Evolutionary conservation across 257 asterid species (phyloP).

Genomic region (Primulina tabacum): DNA sequence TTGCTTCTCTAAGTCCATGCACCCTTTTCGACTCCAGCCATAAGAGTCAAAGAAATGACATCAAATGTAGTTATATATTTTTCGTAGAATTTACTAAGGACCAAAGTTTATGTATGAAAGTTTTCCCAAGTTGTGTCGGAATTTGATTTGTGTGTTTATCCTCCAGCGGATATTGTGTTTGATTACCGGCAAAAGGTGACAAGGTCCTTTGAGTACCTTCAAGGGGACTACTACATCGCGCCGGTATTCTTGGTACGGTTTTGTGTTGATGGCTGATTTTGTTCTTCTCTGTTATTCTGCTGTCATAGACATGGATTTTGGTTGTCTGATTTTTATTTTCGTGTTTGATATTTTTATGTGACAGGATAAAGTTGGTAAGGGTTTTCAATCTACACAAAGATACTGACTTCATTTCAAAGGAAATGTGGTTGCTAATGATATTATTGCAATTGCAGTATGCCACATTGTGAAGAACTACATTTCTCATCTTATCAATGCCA

Average conservation of each 20-base stretch:
- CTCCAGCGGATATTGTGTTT: slow-evolving; percentile 90
- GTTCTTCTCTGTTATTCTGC: background rate
- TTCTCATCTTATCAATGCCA: slow-evolving; percentile 56
- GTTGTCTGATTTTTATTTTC: background rate
- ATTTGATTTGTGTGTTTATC: slow-evolving; percentile 20
- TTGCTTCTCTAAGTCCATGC: background rate
- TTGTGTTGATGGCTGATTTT: slow-evolving; percentile 6
- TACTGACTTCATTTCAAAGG: slow-evolving; percentile 16
- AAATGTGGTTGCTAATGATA: slow-evolving; percentile 10
- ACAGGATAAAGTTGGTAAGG: slow-evolving; percentile 98
- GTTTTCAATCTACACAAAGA: slow-evolving; percentile 24
- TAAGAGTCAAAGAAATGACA: background rate
- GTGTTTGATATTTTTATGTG: slow-evolving; percentile 19
- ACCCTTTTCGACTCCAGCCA: too few species aligned
- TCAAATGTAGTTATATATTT: background rate
- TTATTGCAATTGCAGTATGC: slow-evolving; percentile 49
- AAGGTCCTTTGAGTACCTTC: slow-evolving; percentile 82
- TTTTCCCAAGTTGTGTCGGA: too few species aligned
- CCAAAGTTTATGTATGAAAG: too few species aligned
- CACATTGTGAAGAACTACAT: slow-evolving; percentile 90
- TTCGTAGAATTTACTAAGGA: too few species aligned
- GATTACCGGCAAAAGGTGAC: slow-evolving; percentile 92
- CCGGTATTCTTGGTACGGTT: slow-evolving; percentile 68
- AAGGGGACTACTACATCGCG: slow-evolving; percentile 93
- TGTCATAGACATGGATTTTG: background rate